These are phyloP conservation scores for Entophlyctis luteolus DNA, from an alignment of 192 early-diverging fungal genomes.

Conservation along the genomic window DNA sequence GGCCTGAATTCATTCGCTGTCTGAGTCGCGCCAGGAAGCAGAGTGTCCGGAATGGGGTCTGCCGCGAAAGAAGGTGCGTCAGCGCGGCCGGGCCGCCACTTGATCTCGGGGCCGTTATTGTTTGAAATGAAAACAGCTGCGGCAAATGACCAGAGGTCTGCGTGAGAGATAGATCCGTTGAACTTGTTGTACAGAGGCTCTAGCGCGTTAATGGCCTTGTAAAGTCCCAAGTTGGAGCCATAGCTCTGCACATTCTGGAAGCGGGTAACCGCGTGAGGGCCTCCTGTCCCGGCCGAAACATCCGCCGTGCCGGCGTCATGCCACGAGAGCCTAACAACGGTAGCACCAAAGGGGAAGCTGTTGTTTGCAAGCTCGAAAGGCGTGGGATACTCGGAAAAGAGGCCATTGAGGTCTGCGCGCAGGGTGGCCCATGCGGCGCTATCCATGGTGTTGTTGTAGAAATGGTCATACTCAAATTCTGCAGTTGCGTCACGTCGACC, in stretches of 20 bases:
- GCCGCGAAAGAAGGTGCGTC: constrained; percentile 36
- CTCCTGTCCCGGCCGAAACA: background rate
- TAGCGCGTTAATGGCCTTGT: constrained; percentile 10
- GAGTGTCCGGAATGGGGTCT: background rate
- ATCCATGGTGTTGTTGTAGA: constrained; percentile 4
- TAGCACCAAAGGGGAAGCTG: background rate
- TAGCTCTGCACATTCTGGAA: background rate
- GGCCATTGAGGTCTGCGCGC: background rate
- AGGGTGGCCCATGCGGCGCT: constrained; percentile 5
- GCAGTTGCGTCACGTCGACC: too few species aligned
- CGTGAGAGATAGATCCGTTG: background rate
- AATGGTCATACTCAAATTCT: too few species aligned
- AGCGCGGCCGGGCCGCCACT: background rate
- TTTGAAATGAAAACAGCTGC: background rate
- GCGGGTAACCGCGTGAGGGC: background rate
- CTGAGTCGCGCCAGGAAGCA: constrained; percentile 24
- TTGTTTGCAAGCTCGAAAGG: too few species aligned
- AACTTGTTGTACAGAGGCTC: background rate
- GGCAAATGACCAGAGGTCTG: constrained; percentile 10
- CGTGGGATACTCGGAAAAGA: background rate
- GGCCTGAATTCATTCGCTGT: constrained; percentile 36
- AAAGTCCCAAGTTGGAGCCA: constrained; percentile 4
- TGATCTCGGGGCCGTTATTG: background rate
- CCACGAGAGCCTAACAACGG: constrained; percentile 1
- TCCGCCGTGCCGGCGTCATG: constrained; percentile 3